phyloP scores from a whole-genome alignment of 75 land plant species.

The Cunninghamia lanceolata region DNA sequence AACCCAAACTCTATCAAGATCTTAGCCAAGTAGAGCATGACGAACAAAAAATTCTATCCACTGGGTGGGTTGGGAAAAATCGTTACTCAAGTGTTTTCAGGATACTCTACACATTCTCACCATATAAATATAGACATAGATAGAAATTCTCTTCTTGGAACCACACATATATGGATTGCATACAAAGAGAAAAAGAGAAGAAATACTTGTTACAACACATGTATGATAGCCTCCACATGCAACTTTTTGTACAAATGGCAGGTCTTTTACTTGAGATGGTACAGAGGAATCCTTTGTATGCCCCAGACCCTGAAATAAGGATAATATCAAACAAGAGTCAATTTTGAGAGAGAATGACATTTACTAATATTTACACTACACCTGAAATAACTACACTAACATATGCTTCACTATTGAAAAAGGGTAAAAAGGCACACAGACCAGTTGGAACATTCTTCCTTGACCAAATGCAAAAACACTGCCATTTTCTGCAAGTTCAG shows the following conservation, averaged over 20 bases:
- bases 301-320: slow-evolving; percentile 48
- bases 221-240: slow-evolving; percentile 97
- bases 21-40: too few relatives aligned
- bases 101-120: not conserved
- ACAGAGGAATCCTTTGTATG: slow-evolving; percentile 35
- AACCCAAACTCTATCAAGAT: too few relatives aligned
- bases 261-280: slow-evolving; percentile 42
- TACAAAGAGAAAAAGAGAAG: not conserved
- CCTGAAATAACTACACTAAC: slow-evolving; percentile 12
- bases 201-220: slow-evolving; percentile 73
- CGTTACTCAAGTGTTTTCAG: not conserved
- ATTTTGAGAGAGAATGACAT: not conserved
- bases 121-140: not conserved
- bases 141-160: not conserved
- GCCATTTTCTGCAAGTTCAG: slow-evolving; percentile 60
- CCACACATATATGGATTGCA: not conserved
- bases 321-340: not conserved
- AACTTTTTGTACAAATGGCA: slow-evolving; percentile 58
- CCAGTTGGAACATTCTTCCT: slow-evolving; percentile 53
- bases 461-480: slow-evolving; percentile 77
- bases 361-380: not conserved
- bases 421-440: slow-evolving; percentile 14
- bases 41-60: too few relatives aligned
- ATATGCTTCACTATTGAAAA: slow-evolving; percentile 9
- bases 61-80: not conserved